Base-by-base conservation (phyloP, 2,329 filamentous ascomycete species). In the Fusarium succisae region DNA sequence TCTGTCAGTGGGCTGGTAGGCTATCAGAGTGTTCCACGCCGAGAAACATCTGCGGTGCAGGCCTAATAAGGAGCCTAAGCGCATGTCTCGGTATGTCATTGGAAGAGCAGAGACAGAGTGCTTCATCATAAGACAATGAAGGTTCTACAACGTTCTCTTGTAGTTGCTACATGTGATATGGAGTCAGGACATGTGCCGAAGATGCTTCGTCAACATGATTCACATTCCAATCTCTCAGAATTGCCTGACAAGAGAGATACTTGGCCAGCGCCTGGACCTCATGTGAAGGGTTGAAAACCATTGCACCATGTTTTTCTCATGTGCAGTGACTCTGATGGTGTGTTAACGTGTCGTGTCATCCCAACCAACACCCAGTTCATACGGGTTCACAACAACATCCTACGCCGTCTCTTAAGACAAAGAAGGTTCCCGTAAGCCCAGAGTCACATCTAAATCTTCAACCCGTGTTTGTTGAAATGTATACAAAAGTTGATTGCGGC, bases 11-110 rank as follows among this genome's bases (percentile, higher is more conserved):
- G 66, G 45, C 53, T 53, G 37, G 63, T 54, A 41, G 41, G 63
- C 48, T 68, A 62, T 62, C 47, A 62, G 41, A 48, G 30, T 58
- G 53, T 70, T 47, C 54, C 59, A 66, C 62, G 67, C 44, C 53
- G 45, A 59, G 58, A 54, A 44, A 37, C 32, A 60, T 44, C 38
- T 32, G 32, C 18, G 51, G n/a, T 37, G 51, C 48, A 47, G 51
- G 63, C 43, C 20, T n/a, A 18, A 28, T n/a, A 18, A 28, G 35
- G n/a, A 28, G 51, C 15, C 24, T 35, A 41, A 18, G 22, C 35
- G 39, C 43, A 47, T 63, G 41, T 60, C 20, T 69, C 43, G 22
- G 18, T 35, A 44, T 56, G n/a, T 41, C 13, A 56, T 56, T 15
- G 43, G 24, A 48, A 18, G 26, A 55, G 32, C 50, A 37, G 37